A percentile compares a stretch with the other conserved stretches of the same genome.
These are phyloP conservation scores for Nicotiana sylvestris DNA, from an alignment of 257 asterid species.

Conservation along the genomic window DNA sequence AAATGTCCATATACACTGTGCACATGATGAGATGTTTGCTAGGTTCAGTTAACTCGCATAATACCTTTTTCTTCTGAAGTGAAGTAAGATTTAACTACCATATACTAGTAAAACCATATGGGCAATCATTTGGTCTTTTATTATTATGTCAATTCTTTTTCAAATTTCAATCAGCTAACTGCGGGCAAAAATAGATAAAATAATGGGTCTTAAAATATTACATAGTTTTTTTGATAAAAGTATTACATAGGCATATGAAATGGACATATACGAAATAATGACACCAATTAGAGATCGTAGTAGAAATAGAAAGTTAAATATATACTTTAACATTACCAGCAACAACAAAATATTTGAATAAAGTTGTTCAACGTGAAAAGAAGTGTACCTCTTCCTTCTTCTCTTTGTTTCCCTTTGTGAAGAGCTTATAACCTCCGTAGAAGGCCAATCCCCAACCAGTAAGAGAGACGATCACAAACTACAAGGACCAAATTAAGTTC, in stretches of 20 bases:
- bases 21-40: not conserved
- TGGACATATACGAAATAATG: not conserved
- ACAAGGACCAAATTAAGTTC: constrained; percentile 20
- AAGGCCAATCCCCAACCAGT: constrained; percentile 73
- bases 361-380: not conserved
- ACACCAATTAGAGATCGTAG: not conserved
- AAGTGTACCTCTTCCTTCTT: constrained; percentile 51
- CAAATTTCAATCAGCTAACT: not conserved
- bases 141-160: not conserved
- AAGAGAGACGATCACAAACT: constrained; percentile 81
- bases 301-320: not conserved
- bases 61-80: not conserved
- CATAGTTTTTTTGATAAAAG: no score
- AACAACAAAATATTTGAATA: not conserved
- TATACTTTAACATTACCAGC: not conserved
- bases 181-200: not conserved
- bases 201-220: no score
- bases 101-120: constrained; percentile 2
- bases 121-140: not conserved
- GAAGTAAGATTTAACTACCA: not conserved
- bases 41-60: not conserved
- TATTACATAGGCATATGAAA: not conserved
- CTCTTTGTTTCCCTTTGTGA: constrained; percentile 59
- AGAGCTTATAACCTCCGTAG: constrained; percentile 56
- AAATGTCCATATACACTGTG: not conserved